phyloP scores from a whole-genome alignment of 2,329 filamentous ascomycete species.

The Colletotrichum gloeosporioides region DNA sequence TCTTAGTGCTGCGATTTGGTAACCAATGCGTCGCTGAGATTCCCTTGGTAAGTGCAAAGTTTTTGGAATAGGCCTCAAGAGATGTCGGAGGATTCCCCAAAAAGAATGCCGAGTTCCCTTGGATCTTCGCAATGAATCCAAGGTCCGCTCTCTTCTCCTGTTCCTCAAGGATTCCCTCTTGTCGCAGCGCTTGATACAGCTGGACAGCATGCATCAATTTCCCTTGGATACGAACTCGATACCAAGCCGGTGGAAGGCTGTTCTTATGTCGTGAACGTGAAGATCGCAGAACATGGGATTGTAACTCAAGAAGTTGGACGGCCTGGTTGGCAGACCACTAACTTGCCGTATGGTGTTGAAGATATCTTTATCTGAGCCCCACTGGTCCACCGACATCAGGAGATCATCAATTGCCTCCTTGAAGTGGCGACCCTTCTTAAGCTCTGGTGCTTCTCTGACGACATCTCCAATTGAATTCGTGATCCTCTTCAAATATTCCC shows the following conservation, averaged over 20 bases:
- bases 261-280: constrained; percentile 23
- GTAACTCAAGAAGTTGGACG: constrained; percentile 21
- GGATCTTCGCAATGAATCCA: neutral
- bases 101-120: constrained; percentile 26
- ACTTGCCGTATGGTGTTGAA: neutral
- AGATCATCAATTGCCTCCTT: neutral
- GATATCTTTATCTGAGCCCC: constrained; percentile 22
- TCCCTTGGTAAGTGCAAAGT: constrained; percentile 25
- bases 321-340: neutral
- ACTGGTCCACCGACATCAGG: neutral
- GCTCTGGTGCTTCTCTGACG: neutral
- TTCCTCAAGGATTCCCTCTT: constrained; percentile 25
- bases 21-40: constrained; percentile 25
- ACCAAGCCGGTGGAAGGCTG: constrained; percentile 17
- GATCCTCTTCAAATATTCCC: neutral
- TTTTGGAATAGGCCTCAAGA: constrained; percentile 26
- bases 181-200: constrained; percentile 27
- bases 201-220: constrained; percentile 23
- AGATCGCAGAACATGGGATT: constrained; percentile 27
- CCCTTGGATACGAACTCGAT: constrained; percentile 19
- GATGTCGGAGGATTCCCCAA: constrained; percentile 21
- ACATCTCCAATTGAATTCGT: neutral
- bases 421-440: neutral
- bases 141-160: constrained; percentile 2
- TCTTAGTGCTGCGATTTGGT: constrained; percentile 6